These are phyloP conservation scores for Penicillium fuscoglaucum DNA, from an alignment of 2,329 filamentous ascomycete species.

Conservation along the genomic window DNA sequence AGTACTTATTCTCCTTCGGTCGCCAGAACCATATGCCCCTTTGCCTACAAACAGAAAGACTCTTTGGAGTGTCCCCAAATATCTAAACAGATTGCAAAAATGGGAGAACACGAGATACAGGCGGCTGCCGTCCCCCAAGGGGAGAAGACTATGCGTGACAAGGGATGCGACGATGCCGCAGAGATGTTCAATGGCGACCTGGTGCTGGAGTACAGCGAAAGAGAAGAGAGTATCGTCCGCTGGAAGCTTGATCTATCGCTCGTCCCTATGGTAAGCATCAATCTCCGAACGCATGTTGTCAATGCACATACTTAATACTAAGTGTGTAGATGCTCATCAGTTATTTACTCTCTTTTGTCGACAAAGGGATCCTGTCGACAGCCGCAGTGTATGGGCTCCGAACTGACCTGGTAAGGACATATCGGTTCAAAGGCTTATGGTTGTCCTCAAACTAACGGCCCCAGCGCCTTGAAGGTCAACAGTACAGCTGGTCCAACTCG, in stretches of 20 bases:
- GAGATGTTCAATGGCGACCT: neutral
- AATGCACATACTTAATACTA: neutral
- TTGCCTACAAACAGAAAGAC: neutral
- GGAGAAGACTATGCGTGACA: neutral
- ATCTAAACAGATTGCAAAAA: neutral
- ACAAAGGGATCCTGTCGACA: neutral
- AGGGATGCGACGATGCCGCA: neutral
- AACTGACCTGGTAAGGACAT: neutral
- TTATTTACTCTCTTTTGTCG: neutral
- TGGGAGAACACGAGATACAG: neutral
- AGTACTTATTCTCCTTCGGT: neutral
- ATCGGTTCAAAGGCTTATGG: neutral
- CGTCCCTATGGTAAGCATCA: neutral
- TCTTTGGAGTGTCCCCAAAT: neutral
- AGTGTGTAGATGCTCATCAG: neutral
- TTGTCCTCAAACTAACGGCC: neutral
- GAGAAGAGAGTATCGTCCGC: neutral
- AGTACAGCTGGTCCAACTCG: neutral
- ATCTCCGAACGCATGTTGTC: neutral
- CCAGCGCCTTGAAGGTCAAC: neutral
- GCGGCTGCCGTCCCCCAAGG: neutral
- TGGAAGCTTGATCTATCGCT: neutral
- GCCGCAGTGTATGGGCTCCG: neutral
- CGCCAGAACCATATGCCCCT: neutral
- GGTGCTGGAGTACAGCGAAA: neutral